These are phyloP conservation scores for Porphyrellus cyaneotinctus DNA, from an alignment of 768 basidiomycete species.

Conservation along the genomic window DNA sequence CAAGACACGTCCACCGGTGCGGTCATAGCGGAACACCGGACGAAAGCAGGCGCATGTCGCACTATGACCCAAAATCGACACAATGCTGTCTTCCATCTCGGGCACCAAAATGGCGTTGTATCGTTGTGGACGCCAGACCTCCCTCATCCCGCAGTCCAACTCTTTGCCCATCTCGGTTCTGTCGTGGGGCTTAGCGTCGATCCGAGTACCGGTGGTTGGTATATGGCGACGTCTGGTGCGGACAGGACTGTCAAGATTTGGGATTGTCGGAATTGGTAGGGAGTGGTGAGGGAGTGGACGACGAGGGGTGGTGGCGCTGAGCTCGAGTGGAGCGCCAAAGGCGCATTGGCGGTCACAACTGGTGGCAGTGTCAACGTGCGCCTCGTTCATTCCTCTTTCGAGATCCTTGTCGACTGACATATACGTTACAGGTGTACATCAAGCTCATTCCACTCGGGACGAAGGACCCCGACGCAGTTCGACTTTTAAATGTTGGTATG, in stretches of 20 bases:
- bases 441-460: slow-evolving; percentile 77
- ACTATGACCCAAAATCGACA: slow-evolving; percentile 90
- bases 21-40: slow-evolving; percentile 81
- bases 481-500: slow-evolving; percentile 95
- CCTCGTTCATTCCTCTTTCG: background rate
- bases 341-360: slow-evolving; percentile 74
- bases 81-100: slow-evolving; percentile 91
- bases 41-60: slow-evolving; percentile 79
- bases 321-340: slow-evolving; percentile 83
- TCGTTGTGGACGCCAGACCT: slow-evolving; percentile 97
- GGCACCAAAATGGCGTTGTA: slow-evolving; percentile 93
- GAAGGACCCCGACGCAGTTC: slow-evolving; percentile 75
- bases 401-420: background rate
- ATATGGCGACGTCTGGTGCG: slow-evolving; percentile 85
- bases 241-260: slow-evolving; percentile 92
- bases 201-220: slow-evolving; percentile 78
- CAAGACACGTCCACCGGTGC: slow-evolving; percentile 95
- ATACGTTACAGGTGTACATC: slow-evolving; percentile 58
- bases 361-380: slow-evolving; percentile 83
- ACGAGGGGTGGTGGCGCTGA: slow-evolving; percentile 65
- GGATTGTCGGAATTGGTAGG: slow-evolving; percentile 97
- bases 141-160: slow-evolving; percentile 84
- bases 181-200: slow-evolving; percentile 80
- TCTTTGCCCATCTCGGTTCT: slow-evolving; percentile 88
- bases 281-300: slow-evolving; percentile 75